Evolutionary conservation across 805 yeast genomes (phyloP).

Genomic region (Millerozyma miso): DNA sequence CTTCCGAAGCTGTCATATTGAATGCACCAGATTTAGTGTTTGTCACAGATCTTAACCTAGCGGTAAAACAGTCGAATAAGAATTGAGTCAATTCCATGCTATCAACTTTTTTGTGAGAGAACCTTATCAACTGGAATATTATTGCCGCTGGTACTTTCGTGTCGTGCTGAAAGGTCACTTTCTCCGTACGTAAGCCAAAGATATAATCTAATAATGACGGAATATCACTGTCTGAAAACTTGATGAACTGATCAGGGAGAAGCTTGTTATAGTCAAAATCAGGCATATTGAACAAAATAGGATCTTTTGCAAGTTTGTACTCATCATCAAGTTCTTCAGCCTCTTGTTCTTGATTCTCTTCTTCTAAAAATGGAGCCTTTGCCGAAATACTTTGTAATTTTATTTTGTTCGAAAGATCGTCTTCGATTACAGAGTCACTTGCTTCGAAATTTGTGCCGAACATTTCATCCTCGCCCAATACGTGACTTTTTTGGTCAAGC

Average conservation of each 20-base stretch:
- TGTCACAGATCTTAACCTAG: constrained; percentile 57
- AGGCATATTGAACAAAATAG: constrained; percentile 21
- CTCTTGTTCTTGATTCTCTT: constrained; percentile 11
- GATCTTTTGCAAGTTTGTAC: constrained; percentile 26
- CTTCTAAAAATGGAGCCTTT: constrained; percentile 7
- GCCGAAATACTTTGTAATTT: constrained; percentile 29
- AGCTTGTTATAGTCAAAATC: constrained; percentile 56
- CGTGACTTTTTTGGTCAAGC: constrained; percentile 11
- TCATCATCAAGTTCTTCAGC: constrained; percentile 24
- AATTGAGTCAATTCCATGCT: constrained; percentile 54
- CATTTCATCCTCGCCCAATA: constrained; percentile 13
- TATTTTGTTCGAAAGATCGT: constrained; percentile 30
- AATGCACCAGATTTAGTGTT: constrained; percentile 59
- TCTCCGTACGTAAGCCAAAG: constrained; percentile 40
- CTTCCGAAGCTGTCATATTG: constrained; percentile 32
- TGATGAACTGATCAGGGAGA: constrained; percentile 55
- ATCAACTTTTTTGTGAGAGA: constrained; percentile 56
- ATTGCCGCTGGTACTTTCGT: constrained; percentile 65
- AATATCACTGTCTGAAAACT: constrained; percentile 57
- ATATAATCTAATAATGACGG: constrained; percentile 46
- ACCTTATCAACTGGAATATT: constrained; percentile 65
- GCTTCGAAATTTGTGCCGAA: constrained; percentile 10
- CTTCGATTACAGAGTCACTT: constrained; percentile 24
- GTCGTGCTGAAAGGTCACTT: constrained; percentile 36
- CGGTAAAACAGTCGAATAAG: constrained; percentile 54